Conservation (phyloP, 2,329 filamentous ascomycete genomes). For the Cercospora berteroae region DNA sequence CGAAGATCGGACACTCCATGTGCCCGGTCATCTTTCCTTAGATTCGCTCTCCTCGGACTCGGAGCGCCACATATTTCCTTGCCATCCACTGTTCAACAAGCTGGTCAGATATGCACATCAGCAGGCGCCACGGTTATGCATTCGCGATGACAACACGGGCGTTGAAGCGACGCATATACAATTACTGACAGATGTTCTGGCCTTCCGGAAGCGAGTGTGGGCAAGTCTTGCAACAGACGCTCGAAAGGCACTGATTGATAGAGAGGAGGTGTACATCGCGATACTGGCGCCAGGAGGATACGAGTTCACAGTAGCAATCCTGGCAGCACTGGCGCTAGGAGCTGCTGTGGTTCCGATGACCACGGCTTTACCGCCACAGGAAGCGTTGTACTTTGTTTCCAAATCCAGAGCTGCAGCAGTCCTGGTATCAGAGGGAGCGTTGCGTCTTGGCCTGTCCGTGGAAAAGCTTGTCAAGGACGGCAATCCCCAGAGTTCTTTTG, state of each 20-base stretch:
- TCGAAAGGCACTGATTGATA: slow-evolving; percentile 33
- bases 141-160: slow-evolving; percentile 42
- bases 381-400: slow-evolving; percentile 47
- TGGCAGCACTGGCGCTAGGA: slow-evolving; percentile 49
- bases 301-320: slow-evolving; percentile 50
- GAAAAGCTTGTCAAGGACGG: slow-evolving; percentile 33
- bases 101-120: slow-evolving; percentile 43
- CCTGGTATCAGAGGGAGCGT: slow-evolving; percentile 39
- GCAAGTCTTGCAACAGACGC: slow-evolving; percentile 33
- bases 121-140: slow-evolving; percentile 38
- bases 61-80: slow-evolving; percentile 33
- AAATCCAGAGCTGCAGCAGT: slow-evolving; percentile 43
- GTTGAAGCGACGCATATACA: slow-evolving; percentile 43
- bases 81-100: slow-evolving; percentile 41
- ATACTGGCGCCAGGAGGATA: slow-evolving; percentile 49
- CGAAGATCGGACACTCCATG: slow-evolving; percentile 31
- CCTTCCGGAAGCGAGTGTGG: slow-evolving; percentile 42
- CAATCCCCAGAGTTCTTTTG: slow-evolving; percentile 34
- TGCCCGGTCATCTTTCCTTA: slow-evolving; percentile 14
- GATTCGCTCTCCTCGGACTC: slow-evolving; percentile 15
- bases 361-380: slow-evolving; percentile 44
- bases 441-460: slow-evolving; percentile 34
- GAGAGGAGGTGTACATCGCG: slow-evolving; percentile 46
- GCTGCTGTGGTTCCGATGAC: slow-evolving; percentile 50
- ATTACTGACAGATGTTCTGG: slow-evolving; percentile 47